Evolutionary conservation across 768 basidiomycete genomes (phyloP), one percentile per base, ranked within the genome.

Genomic region (Boletus rufocinnamomeus): DNA sequence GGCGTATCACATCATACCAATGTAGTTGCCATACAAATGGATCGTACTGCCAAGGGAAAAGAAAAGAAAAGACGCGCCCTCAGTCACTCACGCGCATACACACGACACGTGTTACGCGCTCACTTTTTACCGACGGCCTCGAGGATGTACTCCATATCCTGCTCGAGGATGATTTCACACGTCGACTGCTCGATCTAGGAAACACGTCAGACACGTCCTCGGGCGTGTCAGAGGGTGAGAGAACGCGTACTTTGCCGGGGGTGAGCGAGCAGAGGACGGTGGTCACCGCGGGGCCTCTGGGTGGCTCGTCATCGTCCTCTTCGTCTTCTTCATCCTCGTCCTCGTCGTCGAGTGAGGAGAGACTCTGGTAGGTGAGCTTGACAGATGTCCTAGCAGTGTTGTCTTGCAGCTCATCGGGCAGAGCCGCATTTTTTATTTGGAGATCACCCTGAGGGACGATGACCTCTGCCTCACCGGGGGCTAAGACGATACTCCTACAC

Each of bases 41-140:
- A 94, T 80, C 50, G 87, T 76, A 72, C 88, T 91, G 55, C 4
- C 8, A 53, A 54, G 28, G 7, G 2, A 27, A 6, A 11, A 50
- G 37, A 58, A 30, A 59, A 59, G n/a, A 32, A 28, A 50, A 37
- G 11, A 52, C 19, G 28, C 51, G 11, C 21, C 10, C 56, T 69
- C 57, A 60, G 66, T 64, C 50, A 32, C n/a, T 17, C 27, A 41
- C 8, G 0, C 16, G 23, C 40, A 32, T 9, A 11, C 14, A 46
- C 28, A 27, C 16, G 35, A 47, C 38, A 30, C 13, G 50, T 38
- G 35, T 44, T 37, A 23, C 27, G 52, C 14, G 63, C 80, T 62
- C 63, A 93, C 91, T 97, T 97, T 76, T 91, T 88, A 57, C 94
- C 94, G 46, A 85, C 80, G 48, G 84, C 76, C 69, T 89, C 83